phyloP scores from a whole-genome alignment of 495 filamentous ascomycete genomes.

The Tuber aestivum region DNA sequence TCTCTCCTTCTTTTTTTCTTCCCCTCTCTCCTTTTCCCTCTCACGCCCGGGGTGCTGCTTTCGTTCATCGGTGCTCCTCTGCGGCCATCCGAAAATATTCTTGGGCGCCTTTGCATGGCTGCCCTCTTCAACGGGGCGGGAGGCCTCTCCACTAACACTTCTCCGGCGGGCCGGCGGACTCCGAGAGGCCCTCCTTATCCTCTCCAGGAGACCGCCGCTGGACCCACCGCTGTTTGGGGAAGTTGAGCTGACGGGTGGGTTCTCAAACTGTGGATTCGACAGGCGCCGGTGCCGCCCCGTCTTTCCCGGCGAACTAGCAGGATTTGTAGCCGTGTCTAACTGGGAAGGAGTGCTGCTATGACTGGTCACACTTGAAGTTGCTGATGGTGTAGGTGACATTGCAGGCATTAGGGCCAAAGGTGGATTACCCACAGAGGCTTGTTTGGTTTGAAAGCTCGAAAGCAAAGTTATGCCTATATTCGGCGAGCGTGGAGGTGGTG shows the following conservation, averaged over 20 bases:
- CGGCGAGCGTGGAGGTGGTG: conserved; percentile 8
- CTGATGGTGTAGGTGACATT: conserved; percentile 54
- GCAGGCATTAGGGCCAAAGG: conserved; percentile 71
- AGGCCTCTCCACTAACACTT: conserved; percentile 37
- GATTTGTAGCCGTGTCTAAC: conserved; percentile 35
- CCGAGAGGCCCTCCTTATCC: conserved; percentile 45
- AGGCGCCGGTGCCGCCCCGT: conserved; percentile 74
- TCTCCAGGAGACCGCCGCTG: conserved; percentile 60
- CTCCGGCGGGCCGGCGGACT: conserved; percentile 38
- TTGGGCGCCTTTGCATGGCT: conserved; percentile 51
- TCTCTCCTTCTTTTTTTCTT: conserved; percentile 42
- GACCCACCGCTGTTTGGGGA: conserved; percentile 50
- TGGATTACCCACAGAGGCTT: conserved; percentile 59
- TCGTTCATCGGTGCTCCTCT: conserved; percentile 72
- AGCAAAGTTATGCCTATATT: not conserved
- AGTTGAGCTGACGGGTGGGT: conserved; percentile 47
- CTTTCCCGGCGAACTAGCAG: conserved; percentile 47
- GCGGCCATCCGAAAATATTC: conserved; percentile 76
- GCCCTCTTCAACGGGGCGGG: conserved; percentile 47
- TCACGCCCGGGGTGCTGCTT: conserved; percentile 57
- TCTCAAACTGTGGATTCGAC: conserved; percentile 58
- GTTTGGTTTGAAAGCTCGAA: not conserved
- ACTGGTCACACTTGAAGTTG: conserved; percentile 42
- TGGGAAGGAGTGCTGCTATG: conserved; percentile 37
- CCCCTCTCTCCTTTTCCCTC: conserved; percentile 45